Evolutionary conservation across 2,329 filamentous ascomycete genomes (phyloP).

Genomic region (Sphaerulina populicola): DNA sequence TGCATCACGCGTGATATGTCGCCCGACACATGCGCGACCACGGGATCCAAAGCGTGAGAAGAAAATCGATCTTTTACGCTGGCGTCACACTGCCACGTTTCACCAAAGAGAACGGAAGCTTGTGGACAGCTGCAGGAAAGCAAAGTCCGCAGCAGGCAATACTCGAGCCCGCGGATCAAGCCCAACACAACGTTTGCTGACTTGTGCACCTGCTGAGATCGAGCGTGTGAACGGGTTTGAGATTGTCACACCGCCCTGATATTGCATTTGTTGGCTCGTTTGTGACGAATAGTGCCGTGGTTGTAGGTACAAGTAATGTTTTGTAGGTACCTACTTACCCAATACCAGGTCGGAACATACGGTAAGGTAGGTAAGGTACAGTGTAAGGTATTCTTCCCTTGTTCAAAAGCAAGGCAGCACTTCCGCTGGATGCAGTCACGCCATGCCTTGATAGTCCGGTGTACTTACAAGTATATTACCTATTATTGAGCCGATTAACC

Average conservation of each 20-base stretch:
- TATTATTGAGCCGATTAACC: not conserved
- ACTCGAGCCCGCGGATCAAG: not conserved
- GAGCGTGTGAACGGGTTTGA: not conserved
- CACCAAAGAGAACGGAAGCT: not conserved
- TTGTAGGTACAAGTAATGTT: too few relatives aligned
- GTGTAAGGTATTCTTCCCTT: not conserved
- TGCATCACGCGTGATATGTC: not conserved
- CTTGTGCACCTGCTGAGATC: not conserved
- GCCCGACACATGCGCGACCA: not conserved
- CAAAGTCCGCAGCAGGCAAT: not conserved
- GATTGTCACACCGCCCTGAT: conserved; percentile 3
- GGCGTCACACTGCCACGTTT: conserved; percentile 1
- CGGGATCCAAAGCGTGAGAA: not conserved
- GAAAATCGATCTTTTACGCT: not conserved
- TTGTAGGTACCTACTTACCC: too few relatives aligned
- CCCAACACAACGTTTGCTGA: not conserved
- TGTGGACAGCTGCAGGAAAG: not conserved
- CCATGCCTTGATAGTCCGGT: not conserved
- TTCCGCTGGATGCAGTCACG: conserved; percentile 1
- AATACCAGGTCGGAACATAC: not conserved
- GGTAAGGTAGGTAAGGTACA: not conserved
- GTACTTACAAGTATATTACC: not conserved
- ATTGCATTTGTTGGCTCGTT: conserved; percentile 1
- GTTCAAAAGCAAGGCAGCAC: not conserved
- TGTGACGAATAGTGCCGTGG: not conserved